Percentiles rank a stretch among this genome's conserved stretches.
These are phyloP conservation scores for Beta lomatogona DNA, from an alignment of 179 eudicot genomes.

Conservation along the genomic window DNA sequence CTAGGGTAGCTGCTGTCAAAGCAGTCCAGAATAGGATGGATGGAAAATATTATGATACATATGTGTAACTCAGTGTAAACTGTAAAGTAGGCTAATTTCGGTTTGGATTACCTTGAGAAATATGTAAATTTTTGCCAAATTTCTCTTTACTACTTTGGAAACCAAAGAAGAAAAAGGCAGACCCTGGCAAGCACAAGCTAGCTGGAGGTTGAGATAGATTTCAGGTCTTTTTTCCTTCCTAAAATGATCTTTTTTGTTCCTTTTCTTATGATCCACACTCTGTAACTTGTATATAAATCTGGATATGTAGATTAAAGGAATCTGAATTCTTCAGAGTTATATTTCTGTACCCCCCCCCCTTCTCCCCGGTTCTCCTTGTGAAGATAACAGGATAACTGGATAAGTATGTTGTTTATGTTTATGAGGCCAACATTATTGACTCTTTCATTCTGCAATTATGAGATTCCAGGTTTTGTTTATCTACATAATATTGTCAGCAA, in stretches of 20 bases:
- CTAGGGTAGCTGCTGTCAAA: conserved; percentile 88
- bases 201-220: conserved; percentile 46
- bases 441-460: not conserved
- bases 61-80: conserved; percentile 7
- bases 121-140: conserved; percentile 26
- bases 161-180: conserved; percentile 4
- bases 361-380: not conserved
- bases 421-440: conserved; percentile 6
- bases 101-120: conserved; percentile 9
- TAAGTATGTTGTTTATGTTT: not conserved
- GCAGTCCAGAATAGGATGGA: conserved; percentile 78
- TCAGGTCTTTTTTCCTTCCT: conserved; percentile 13
- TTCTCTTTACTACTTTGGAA: conserved; percentile 1
- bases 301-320: conserved; percentile 47
- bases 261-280: conserved; percentile 29
- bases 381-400: not conserved
- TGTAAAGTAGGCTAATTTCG: conserved; percentile 26
- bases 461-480: conserved; percentile 26
- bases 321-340: conserved; percentile 29
- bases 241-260: conserved; percentile 8
- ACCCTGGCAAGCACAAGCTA: conserved; percentile 42
- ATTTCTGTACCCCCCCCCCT: not conserved
- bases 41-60: conserved; percentile 59
- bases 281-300: conserved; percentile 60
- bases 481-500: conserved; percentile 19